A percentile compares a stretch with the other conserved stretches of the same genome.
phyloP scores from a whole-genome alignment of 768 basidiomycete genomes.

The Termitomyces sp. region DNA sequence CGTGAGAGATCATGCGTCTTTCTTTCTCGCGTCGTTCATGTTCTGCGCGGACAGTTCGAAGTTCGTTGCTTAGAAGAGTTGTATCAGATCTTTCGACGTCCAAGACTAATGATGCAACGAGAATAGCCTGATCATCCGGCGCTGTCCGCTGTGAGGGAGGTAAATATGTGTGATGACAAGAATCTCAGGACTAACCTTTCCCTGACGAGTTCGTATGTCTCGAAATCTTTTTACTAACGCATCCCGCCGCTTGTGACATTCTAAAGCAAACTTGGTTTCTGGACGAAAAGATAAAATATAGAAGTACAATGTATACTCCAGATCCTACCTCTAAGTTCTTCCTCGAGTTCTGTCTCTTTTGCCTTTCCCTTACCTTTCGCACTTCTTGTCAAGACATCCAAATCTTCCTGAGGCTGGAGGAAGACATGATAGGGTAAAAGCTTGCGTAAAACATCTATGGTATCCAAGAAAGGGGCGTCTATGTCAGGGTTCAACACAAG shows the following conservation, averaged over 20 bases:
- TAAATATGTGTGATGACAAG: background rate
- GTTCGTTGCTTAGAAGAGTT: constrained; percentile 46
- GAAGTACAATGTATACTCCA: background rate
- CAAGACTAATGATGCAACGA: constrained; percentile 55
- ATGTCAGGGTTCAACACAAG: constrained; percentile 57
- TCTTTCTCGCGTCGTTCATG: constrained; percentile 65
- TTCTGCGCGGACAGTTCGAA: constrained; percentile 57
- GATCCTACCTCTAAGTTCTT: constrained; percentile 47
- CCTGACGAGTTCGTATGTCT: constrained; percentile 44
- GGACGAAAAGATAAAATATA: background rate
- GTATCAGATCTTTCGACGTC: constrained; percentile 65
- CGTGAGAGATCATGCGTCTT: constrained; percentile 46
- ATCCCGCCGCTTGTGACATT: constrained; percentile 54
- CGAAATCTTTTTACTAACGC: constrained; percentile 55
- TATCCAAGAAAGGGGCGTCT: constrained; percentile 62
- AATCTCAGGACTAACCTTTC: constrained; percentile 38
- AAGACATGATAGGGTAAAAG: constrained; percentile 78
- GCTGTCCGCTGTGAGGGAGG: constrained; percentile 42
- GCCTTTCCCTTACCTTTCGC: constrained; percentile 64
- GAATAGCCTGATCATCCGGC: constrained; percentile 58
- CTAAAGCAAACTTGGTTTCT: constrained; percentile 70
- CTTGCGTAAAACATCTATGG: constrained; percentile 58
- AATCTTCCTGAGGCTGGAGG: constrained; percentile 66
- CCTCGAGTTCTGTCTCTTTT: constrained; percentile 31
- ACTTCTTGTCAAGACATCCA: constrained; percentile 27